These are phyloP conservation scores for Plasmodium knowlesi DNA, from an alignment of 169 alveolate genomes.

Conservation along the genomic window DNA sequence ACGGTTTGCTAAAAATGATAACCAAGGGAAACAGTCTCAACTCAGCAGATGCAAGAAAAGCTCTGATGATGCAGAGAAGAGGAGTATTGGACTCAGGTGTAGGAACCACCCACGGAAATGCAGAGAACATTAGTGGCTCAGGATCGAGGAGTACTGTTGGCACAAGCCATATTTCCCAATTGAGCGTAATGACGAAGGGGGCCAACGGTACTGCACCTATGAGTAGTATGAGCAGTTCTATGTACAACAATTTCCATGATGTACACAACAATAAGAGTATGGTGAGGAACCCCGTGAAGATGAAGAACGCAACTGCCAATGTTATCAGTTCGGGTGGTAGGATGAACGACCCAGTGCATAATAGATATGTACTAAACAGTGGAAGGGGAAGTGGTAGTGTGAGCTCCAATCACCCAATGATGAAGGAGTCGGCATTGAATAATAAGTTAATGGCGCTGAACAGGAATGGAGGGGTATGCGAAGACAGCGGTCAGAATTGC, in stretches of 20 bases:
- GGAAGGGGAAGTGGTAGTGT: neutral
- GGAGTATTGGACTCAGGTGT: neutral
- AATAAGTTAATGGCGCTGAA: neutral
- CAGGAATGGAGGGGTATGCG: neutral
- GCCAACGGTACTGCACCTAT: neutral
- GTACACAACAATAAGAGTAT: neutral
- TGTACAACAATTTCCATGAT: conserved; percentile 1
- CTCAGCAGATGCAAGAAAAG: conserved; percentile 11
- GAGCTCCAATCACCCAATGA: neutral
- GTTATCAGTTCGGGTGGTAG: neutral
- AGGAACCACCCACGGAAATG: neutral
- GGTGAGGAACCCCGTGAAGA: neutral
- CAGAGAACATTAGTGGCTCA: neutral
- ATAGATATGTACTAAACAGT: neutral
- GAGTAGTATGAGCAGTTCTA: neutral
- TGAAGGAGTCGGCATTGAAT: conserved; percentile 3
- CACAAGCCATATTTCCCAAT: neutral
- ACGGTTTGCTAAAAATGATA: neutral
- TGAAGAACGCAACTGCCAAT: neutral
- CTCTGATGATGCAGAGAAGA: neutral
- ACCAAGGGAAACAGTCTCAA: neutral
- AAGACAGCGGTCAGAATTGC: neutral
- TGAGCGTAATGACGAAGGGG: neutral
- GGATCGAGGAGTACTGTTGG: neutral
- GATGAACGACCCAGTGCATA: neutral